Evolutionary conservation across 805 yeast genomes (phyloP), one percentile per base, ranked within the genome.

Genomic region (Candida fluviatilis): DNA sequence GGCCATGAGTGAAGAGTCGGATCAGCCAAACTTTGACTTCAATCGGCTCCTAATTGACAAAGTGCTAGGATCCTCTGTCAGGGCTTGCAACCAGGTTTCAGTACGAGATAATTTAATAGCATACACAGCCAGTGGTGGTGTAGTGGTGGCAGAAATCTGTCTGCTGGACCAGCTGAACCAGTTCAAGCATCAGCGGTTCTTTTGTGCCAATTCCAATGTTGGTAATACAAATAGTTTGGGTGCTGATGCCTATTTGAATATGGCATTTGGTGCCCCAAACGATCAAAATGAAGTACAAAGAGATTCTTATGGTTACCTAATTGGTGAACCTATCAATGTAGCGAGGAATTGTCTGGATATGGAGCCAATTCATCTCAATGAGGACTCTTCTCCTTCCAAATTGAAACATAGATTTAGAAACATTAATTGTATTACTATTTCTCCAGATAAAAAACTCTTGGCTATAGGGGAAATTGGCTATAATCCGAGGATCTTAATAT

Each of bases 401-500:
- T 38, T 60, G 14, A 57, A 60, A 35, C 62, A 68, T 36, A 63
- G 71, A 39, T 75, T 79, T 21, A 61, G 82, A 40, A 65, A 76
- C 0, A 72, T 80, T 26, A 70, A 70, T 33, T 76, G 84, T 42
- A 52, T 82, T n/a, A 75, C 80, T 2, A 58, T 82, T 4, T 72
- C 86, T 0, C 77, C 83, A 0, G 74, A 76, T 50, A 68, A 64
- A 27, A 65, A 57, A 32, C 47, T 76, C 4, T 54, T 84, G 18
- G 88, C 88, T 0, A 76, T 82, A 12, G 91, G 91, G 2, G 91
- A 84, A 51, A 55, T 71, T 0, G 90, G 90, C 0, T 80, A 79
- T 43, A 77, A 72, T 45, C 91, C 91, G 1, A 62, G 89, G 14
- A 68, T 84, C 2, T 57, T 81, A 15, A 47, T 82, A 11, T 82